phyloP scores from a whole-genome alignment of 768 basidiomycete genomes.

The Lactifluus hygrophoroides region DNA sequence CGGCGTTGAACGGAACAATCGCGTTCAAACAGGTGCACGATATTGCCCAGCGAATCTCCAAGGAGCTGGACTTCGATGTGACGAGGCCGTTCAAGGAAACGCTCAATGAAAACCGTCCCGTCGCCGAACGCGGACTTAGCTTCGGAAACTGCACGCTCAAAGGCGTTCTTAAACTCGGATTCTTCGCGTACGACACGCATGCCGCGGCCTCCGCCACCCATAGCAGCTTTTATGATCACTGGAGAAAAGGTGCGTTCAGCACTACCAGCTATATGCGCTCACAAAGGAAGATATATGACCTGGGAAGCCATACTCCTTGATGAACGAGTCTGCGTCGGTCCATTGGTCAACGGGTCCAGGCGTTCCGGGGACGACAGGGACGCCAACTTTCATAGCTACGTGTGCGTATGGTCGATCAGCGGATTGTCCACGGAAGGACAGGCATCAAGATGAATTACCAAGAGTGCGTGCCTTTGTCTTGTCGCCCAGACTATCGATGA shows the following conservation, averaged over 20 bases:
- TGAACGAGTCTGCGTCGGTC: slow-evolving; percentile 77
- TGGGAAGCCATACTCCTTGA: slow-evolving; percentile 94
- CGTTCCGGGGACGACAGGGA: slow-evolving; percentile 96
- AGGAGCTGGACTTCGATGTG: slow-evolving; percentile 97
- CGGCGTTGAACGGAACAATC: slow-evolving; percentile 98
- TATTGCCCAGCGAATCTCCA: slow-evolving; percentile 87
- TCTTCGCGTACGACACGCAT: slow-evolving; percentile 98
- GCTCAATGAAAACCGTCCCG: slow-evolving; percentile 98
- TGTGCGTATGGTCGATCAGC: not conserved
- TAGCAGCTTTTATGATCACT: slow-evolving; percentile 99
- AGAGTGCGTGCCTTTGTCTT: slow-evolving; percentile 95
- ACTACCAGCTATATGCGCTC: slow-evolving; percentile 5
- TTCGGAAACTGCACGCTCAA: slow-evolving; percentile 89
- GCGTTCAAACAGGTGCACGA: slow-evolving; percentile 96
- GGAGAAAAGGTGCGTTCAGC: slow-evolving; percentile 8
- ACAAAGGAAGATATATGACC: slow-evolving; percentile 33
- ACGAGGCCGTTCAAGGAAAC: slow-evolving; percentile 90
- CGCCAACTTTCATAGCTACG: slow-evolving; percentile 78
- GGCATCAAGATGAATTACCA: slow-evolving; percentile 36
- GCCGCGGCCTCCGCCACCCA: slow-evolving; percentile 97
- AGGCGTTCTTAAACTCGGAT: slow-evolving; percentile 80
- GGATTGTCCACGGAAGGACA: slow-evolving; percentile 8
- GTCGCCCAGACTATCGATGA: slow-evolving; percentile 95
- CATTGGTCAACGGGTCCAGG: slow-evolving; percentile 85
- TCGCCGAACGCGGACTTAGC: slow-evolving; percentile 97